Conservation (phyloP, 768 basidiomycete genomes). For the Russula foetens region DNA sequence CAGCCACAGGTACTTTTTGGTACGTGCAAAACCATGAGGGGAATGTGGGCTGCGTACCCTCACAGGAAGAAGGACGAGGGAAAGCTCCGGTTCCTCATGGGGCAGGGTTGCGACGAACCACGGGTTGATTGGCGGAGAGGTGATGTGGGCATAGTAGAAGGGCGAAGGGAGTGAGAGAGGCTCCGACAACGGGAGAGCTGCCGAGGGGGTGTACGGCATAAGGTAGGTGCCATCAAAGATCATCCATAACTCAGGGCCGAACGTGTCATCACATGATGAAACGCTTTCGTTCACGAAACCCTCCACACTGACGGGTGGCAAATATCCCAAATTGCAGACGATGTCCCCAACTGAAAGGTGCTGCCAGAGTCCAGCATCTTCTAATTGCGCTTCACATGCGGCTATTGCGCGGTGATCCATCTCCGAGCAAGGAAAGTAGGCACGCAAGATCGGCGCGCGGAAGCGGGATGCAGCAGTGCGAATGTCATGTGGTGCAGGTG, state of each 20-base stretch:
- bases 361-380: constrained; percentile 59
- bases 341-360: constrained; percentile 73
- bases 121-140: constrained; percentile 30
- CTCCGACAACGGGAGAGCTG: constrained; percentile 43
- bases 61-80: constrained; percentile 37
- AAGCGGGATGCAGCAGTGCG: constrained; percentile 46
- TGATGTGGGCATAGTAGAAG: constrained; percentile 67
- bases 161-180: constrained; percentile 64
- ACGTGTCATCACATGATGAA: constrained; percentile 17
- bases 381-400: constrained; percentile 61
- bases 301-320: constrained; percentile 36
- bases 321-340: constrained; percentile 73
- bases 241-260: constrained; percentile 47
- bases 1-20: constrained; percentile 59
- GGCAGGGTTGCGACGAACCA: constrained; percentile 27
- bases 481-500: constrained; percentile 49
- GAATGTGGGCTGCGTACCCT: constrained; percentile 54
- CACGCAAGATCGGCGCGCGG: constrained; percentile 65
- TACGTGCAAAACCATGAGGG: constrained; percentile 49
- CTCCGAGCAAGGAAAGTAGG: constrained; percentile 62
- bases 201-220: constrained; percentile 51
- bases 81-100: constrained; percentile 31
- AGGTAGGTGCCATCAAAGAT: constrained; percentile 62
- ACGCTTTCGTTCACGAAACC: constrained; percentile 11
- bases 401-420: constrained; percentile 42